phyloP scores from a whole-genome alignment of 768 basidiomycete genomes.

The Crucibulum laeve region DNA sequence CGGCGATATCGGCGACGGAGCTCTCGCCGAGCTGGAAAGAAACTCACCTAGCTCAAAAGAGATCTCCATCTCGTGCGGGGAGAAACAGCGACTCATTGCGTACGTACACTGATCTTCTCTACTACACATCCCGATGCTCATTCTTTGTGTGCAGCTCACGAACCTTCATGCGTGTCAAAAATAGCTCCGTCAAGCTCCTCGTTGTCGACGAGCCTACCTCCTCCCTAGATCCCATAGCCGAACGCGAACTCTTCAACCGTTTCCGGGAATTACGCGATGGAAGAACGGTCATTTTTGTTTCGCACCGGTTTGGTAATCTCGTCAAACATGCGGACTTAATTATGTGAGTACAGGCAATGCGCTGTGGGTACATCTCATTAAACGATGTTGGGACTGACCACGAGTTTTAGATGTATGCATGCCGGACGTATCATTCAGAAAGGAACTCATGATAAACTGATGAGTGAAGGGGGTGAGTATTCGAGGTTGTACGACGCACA shows the following conservation, averaged over 20 bases:
- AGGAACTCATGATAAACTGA: neutral
- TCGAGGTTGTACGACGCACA: neutral
- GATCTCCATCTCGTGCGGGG: conserved; percentile 26
- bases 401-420: neutral
- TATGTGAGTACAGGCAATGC: too few relatives aligned
- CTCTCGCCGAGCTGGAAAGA: conserved; percentile 20
- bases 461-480: neutral
- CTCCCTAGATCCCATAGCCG: conserved; percentile 43
- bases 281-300: conserved; percentile 46
- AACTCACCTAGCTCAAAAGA: conserved; percentile 13
- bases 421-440: neutral
- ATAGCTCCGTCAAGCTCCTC: conserved; percentile 32
- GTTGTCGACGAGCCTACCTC: conserved; percentile 51
- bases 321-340: conserved; percentile 43
- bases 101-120: conserved; percentile 17
- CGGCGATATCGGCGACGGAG: conserved; percentile 18
- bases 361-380: too few relatives aligned
- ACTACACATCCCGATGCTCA: conserved; percentile 1
- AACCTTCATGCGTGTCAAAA: conserved; percentile 29
- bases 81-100: conserved; percentile 37
- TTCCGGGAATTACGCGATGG: conserved; percentile 30
- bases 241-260: conserved; percentile 35
- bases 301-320: conserved; percentile 39
- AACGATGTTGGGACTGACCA: too few relatives aligned
- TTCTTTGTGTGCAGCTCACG: conserved; percentile 28